phyloP scores from a whole-genome alignment of 805 yeast genomes.

The Ogataea nakhonphanomensis region DNA sequence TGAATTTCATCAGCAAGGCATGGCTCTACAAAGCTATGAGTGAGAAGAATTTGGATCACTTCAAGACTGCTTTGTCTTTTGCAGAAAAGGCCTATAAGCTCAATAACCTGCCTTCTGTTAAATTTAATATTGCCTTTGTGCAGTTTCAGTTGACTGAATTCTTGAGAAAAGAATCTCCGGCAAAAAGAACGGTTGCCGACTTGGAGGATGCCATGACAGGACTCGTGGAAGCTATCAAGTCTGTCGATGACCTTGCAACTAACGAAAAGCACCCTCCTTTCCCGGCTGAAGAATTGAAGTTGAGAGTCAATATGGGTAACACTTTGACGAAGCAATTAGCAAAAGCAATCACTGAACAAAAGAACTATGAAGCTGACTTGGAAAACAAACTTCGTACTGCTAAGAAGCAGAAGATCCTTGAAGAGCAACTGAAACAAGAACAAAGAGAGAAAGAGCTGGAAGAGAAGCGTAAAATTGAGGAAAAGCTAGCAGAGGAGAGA shows the following conservation, averaged over 20 bases:
- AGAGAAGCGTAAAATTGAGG: constrained; percentile 44
- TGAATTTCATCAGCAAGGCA: constrained; percentile 77
- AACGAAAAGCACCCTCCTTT: constrained; percentile 63
- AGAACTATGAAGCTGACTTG: constrained; percentile 55
- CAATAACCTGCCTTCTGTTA: constrained; percentile 43
- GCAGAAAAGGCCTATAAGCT: constrained; percentile 53
- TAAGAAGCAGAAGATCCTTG: constrained; percentile 52
- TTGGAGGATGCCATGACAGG: constrained; percentile 54
- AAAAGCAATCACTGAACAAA: constrained; percentile 68
- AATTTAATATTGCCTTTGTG: constrained; percentile 79
- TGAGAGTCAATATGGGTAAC: constrained; percentile 84
- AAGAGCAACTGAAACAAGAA: constrained; percentile 44
- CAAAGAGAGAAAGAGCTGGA: constrained; percentile 44
- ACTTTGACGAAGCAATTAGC: constrained; percentile 72
- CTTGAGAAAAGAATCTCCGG: constrained; percentile 56
- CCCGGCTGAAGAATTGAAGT: constrained; percentile 73
- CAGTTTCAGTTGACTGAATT: constrained; percentile 86
- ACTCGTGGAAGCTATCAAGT: constrained; percentile 57
- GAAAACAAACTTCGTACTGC: constrained; percentile 71
- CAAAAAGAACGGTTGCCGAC: constrained; percentile 59
- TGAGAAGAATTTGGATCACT: constrained; percentile 62
- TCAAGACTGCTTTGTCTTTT: constrained; percentile 59
- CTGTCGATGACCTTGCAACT: constrained; percentile 57
- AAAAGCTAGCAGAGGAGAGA: constrained; percentile 42
- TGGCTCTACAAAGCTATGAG: constrained; percentile 77